Evolutionary conservation across 352 stramenopile genomes (phyloP).

Genomic region (Phytophthora nicotianae): DNA sequence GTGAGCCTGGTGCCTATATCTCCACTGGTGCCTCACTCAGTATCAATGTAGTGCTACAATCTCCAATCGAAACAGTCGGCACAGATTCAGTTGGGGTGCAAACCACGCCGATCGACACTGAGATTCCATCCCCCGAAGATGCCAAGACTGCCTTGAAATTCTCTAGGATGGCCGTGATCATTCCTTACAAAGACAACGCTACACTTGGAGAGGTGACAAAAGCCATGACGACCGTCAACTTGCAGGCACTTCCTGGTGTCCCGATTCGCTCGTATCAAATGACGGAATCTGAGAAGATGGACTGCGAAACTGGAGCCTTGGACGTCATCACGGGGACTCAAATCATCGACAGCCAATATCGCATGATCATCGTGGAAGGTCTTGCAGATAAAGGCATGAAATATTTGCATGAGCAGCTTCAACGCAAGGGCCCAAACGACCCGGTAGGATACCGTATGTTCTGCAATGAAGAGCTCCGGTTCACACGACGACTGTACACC

Average conservation of each 20-base stretch:
- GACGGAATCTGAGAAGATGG: constrained; percentile 52
- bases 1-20: constrained; percentile 65
- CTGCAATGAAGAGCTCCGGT: constrained; percentile 73
- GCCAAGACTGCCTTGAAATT: constrained; percentile 41
- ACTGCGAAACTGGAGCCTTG: constrained; percentile 59
- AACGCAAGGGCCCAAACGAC: constrained; percentile 42
- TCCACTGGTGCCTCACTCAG: constrained; percentile 45
- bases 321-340: constrained; percentile 89
- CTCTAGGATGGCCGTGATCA: constrained; percentile 79
- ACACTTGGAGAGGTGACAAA: constrained; percentile 56
- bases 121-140: background rate
- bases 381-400: constrained; percentile 66
- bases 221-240: constrained; percentile 74
- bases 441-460: constrained; percentile 61
- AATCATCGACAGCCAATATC: constrained; percentile 84
- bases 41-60: constrained; percentile 50
- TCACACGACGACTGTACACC: constrained; percentile 85
- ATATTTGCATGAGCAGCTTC: constrained; percentile 45
- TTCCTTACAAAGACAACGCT: constrained; percentile 77
- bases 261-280: constrained; percentile 86
- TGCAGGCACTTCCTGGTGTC: constrained; percentile 46
- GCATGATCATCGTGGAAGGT: constrained; percentile 90
- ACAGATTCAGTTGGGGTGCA: background rate
- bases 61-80: constrained; percentile 27
- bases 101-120: background rate